A percentile compares a stretch with the other conserved stretches of the same genome.
phyloP scores from a whole-genome alignment of 306 rosid genomes.

The Biancaea sappan region DNA sequence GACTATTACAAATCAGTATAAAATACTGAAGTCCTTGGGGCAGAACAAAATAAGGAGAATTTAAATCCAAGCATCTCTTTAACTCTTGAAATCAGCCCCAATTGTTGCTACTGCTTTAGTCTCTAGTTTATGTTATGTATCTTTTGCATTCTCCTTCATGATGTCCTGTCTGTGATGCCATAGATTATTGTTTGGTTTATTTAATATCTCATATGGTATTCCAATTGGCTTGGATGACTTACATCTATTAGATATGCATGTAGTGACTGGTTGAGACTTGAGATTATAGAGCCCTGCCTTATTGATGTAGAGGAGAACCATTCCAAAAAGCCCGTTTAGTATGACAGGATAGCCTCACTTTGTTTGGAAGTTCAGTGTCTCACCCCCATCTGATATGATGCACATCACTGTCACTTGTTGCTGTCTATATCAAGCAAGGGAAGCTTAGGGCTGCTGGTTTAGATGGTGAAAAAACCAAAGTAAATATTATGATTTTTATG shows the following conservation, averaged over 20 bases:
- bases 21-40: constrained; percentile 2
- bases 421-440: neutral
- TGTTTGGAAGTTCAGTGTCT: neutral
- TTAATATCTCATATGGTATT: neutral
- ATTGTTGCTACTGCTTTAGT: neutral
- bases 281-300: neutral
- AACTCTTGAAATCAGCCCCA: neutral
- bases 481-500: neutral
- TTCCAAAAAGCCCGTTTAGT: neutral
- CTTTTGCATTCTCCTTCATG: neutral
- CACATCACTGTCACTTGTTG: neutral
- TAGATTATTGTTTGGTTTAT: neutral
- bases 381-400: neutral
- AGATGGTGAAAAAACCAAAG: neutral
- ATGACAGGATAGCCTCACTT: neutral
- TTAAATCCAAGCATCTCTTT: neutral
- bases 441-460: neutral
- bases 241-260: neutral
- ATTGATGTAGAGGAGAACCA: neutral
- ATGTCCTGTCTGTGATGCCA: neutral
- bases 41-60: neutral
- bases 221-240: neutral
- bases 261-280: neutral
- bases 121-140: neutral
- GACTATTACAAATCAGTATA: neutral